Evolutionary conservation across 2,329 filamentous ascomycete species (phyloP), one percentile per base, ranked within the genome.

Genomic region (Trichoderma sp.): DNA sequence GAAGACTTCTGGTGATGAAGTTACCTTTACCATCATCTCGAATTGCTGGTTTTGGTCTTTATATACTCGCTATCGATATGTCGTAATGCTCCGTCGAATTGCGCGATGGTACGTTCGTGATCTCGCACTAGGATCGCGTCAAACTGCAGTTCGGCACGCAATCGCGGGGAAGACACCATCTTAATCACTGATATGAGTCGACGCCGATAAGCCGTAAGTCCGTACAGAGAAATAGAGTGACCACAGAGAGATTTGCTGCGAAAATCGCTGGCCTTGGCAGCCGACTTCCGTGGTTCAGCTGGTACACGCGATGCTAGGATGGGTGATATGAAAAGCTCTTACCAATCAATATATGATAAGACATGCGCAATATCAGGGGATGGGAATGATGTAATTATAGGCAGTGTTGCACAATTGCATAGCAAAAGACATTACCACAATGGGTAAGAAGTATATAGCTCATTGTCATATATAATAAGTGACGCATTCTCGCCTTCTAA

Each of bases 91-190:
- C 62, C 18, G 16, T 29, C 12, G 16, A 41, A 74, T 72, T 63
- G 59, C 69, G 69, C 69, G 38, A 72, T 72, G 38, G 16, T 74
- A 24, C 21, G 41, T 66, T 74, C 62, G 62, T 60, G 50, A 74
- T 74, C 33, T n/a, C 56, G 50, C 16, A 33, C 60, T 59, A 38
- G 24, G 24, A 74, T 74, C 71, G 63, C 71, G 71, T 74, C 71
- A 74, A 74, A 66, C 45, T 38, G 6, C 71, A 41, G 29, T 41
- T 59, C 71, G 71, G 71, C 71, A 74, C 71, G 71, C 71, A 74
- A 74, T 74, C 60, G 71, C 71, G 71, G 71, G 71, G 71, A 65
- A 74, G 59, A 72, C 59, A 64, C 69, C 69, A 53, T 41, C 69
- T n/a, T 21, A 8, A 72, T 38, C 27, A 31, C 12, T 50, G 38